Evolutionary conservation across 2,329 filamentous ascomycete genomes (phyloP), one percentile per base, ranked within the genome.

Genomic region (Macrophomina pseudophaseolina): DNA sequence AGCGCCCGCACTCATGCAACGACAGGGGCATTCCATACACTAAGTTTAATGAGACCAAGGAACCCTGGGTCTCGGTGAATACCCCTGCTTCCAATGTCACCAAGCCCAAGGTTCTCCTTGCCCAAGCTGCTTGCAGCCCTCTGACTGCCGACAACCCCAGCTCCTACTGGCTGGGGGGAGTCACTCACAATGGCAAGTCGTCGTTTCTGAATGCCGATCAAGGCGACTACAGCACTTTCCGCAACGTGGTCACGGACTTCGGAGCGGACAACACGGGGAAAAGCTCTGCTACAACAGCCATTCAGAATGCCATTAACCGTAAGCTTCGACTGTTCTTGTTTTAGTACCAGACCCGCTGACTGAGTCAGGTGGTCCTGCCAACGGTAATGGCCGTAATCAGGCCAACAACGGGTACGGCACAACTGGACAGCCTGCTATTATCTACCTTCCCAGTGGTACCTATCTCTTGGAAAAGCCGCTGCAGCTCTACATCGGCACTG

Each of bases 241-340:
- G 76, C 5, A 78, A 79, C 56, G 75, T 76, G 3, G 76, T 79
- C 16, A 71, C 70, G 4, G 74, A 78, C 49, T 77, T 72, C 65
- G 70, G 70, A 4, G 77, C 77, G 4, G 75, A 77, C 48, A 75
- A 77, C 42, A 77, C 76, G 18, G 76, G 76, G 11, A 62, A 66
- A 4, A 69, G 60, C 9, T 74, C 78, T 56, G 71, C 76, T 5
- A 72, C 75, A 11, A 74, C 33, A 2, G 46, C 62, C 7, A 68
- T 68, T 40, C 46, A 65, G 14, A 66, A 54, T 14, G 66, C 62
- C n/a, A 68, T 68, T 14, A 44, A 62, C 11, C 48, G 60, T 64
- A 33, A 44, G 48, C 42, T 5, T 4, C 16, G 12, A n/a, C 8
- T 35, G 6, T 38, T 6, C n/a, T n/a, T 12, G 11, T 18, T 3